Evolutionary conservation across 805 yeast species (phyloP).

Genomic region (Ogataea zsoltii): DNA sequence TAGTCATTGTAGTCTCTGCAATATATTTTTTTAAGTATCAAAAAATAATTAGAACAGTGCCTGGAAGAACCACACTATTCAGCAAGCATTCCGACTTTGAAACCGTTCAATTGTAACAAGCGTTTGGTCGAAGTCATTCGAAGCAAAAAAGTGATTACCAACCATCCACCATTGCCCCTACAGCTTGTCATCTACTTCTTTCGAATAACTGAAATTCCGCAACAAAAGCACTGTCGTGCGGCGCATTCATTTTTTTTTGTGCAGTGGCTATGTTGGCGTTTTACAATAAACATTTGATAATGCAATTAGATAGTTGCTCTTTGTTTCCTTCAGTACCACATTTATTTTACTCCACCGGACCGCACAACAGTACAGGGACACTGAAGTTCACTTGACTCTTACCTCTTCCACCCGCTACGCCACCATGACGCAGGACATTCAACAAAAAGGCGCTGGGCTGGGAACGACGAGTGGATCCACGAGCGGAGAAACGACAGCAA

Average conservation of each 20-base stretch:
- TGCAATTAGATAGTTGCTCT: background rate
- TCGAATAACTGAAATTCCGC: background rate
- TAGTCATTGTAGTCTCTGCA: no score
- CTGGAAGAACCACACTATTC: no score
- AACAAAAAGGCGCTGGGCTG: background rate
- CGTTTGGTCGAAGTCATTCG: background rate
- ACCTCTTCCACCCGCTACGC: no score
- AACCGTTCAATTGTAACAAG: background rate
- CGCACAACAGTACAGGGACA: no score
- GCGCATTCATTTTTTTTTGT: background rate
- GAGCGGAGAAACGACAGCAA: background rate
- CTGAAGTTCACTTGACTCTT: no score
- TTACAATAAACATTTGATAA: background rate
- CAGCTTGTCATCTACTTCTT: no score
- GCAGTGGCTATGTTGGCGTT: background rate
- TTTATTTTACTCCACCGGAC: no score
- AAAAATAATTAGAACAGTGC: no score
- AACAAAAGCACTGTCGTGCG: background rate
- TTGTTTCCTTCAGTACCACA: background rate
- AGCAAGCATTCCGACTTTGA: no score
- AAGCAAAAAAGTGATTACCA: background rate
- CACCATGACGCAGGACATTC: background rate
- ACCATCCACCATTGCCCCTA: no score
- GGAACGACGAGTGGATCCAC: slow-evolving; percentile 1
- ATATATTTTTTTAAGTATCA: no score